Evolutionary conservation across 352 stramenopile species (phyloP).

Genomic region (Thalassiosira hispida): DNA sequence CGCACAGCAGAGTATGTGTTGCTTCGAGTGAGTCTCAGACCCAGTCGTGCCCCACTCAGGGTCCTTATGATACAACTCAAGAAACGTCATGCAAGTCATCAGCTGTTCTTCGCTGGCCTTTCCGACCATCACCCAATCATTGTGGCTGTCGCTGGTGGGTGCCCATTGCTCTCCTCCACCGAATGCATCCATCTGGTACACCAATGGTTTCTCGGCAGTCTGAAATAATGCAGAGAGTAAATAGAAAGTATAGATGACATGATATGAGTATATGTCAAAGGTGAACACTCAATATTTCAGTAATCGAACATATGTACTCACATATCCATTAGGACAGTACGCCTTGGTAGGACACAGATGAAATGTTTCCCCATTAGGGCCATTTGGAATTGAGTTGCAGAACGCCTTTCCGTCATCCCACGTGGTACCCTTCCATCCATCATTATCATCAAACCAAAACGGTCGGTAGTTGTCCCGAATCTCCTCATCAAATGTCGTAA

Average conservation of each 20-base stretch:
- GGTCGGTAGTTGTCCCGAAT: conserved; percentile 10
- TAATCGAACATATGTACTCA: too few species aligned
- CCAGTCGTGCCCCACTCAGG: conserved; percentile 24
- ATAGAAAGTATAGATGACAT: too few species aligned
- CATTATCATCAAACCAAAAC: conserved; percentile 20
- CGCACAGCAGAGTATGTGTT: conserved; percentile 40
- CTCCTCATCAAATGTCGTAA: not conserved
- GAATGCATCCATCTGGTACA: conserved; percentile 19
- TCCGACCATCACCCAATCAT: conserved; percentile 24
- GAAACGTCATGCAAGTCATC: conserved; percentile 8
- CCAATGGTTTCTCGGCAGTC: conserved; percentile 2
- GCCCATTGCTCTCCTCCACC: conserved; percentile 14
- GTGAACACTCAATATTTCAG: too few species aligned
- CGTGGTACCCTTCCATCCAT: conserved; percentile 23
- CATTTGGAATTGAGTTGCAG: conserved; percentile 15
- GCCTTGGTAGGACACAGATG: conserved; percentile 21
- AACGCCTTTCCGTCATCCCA: conserved; percentile 21
- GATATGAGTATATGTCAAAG: too few species aligned
- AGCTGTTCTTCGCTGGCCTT: not conserved
- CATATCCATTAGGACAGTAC: conserved; percentile 25
- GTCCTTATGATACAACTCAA: conserved; percentile 5
- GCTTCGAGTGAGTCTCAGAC: conserved; percentile 12
- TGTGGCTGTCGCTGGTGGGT: conserved; percentile 10
- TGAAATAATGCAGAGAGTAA: too few species aligned
- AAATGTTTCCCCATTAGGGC: conserved; percentile 4